phyloP scores from a whole-genome alignment of 1,284 basidiomycete species.

The Microbotryum silenes-acaulis region DNA sequence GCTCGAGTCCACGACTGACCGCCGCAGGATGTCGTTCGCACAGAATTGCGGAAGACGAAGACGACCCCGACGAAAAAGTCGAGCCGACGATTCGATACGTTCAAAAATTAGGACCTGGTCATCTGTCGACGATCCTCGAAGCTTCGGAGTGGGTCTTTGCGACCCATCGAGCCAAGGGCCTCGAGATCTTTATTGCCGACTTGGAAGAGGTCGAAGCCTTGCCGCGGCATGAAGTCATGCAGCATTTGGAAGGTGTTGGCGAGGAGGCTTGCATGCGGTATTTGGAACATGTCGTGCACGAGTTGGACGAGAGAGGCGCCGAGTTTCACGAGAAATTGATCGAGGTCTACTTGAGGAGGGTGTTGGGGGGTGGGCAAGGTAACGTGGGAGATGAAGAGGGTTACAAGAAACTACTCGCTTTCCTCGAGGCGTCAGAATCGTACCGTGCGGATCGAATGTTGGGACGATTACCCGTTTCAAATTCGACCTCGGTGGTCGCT shows the following conservation, averaged over 20 bases:
- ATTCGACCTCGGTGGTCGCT: constrained; percentile 44
- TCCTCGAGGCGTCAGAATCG: constrained; percentile 62
- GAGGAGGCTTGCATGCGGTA: constrained; percentile 59
- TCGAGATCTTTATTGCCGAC: constrained; percentile 82
- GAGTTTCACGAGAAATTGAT: constrained; percentile 80
- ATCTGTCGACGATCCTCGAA: constrained; percentile 69
- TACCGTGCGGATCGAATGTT: constrained; percentile 77
- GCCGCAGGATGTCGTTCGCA: neutral
- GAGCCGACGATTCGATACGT: constrained; percentile 80
- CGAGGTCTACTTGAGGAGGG: constrained; percentile 69
- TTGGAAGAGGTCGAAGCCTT: constrained; percentile 64
- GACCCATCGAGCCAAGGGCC: constrained; percentile 35
- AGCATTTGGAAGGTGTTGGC: constrained; percentile 67
- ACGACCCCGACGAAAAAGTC: constrained; percentile 68
- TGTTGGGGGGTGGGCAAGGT: constrained; percentile 50
- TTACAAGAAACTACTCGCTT: constrained; percentile 65
- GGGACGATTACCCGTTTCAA: constrained; percentile 54
- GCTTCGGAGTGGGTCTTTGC: constrained; percentile 78
- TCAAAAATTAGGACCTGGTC: constrained; percentile 75
- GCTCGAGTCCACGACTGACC: neutral
- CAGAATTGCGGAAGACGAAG: constrained; percentile 71
- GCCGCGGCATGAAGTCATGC: constrained; percentile 56
- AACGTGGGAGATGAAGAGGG: constrained; percentile 41
- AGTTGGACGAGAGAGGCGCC: constrained; percentile 59
- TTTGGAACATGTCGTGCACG: constrained; percentile 76